Base-by-base conservation (phyloP, 2,329 filamentous ascomycete genomes). In the Aspergillus uvarum region DNA sequence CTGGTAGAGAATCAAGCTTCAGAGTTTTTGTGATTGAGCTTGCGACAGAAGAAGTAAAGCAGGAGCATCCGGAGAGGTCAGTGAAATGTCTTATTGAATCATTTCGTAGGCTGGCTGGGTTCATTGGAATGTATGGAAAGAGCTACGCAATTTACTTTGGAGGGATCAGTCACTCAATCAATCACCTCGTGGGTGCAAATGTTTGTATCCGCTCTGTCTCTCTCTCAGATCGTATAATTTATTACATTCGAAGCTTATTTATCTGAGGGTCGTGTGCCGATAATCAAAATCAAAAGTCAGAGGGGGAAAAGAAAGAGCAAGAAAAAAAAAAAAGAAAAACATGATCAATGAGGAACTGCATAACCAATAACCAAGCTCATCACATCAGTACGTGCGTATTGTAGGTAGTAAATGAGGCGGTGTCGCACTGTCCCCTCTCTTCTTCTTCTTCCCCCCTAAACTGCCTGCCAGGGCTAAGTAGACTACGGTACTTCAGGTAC, bases 341-440 rank as follows among this genome's bases (percentile, higher is more conserved):
- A n/a, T n/a, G 14, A 44, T 16, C 16, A 44, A 44, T 44, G 38
- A n/a, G 16, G 3, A 14, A n/a, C 6, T 14, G 38, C 16, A 50
- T n/a, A 50, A 12, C 16, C 6, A 50, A 50, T n/a, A 50, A 12
- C 16, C 6, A 50, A 26, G 24, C 19, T 44, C 22, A 47, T 22
- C 26, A 12, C 49, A 32, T 31, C 12, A 11, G 49, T 51, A 35
- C 26, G 26, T 29, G 26, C 7, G 26, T 29, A 29, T 8, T 29
- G 26, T 29, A 29, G 6, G 19, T 52, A 52, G 50, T 52, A 47
- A 53, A 55, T 55, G 53, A 55, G 53, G 53, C 53, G 53, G 58
- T 59, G 48, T 47, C 53, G 53, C 53, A 54, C 56, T 53, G 56
- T 47, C 35, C 32, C 29, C 26, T 48, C 32, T 21, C 19, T 31